A percentile compares a stretch with the other conserved stretches of the same genome.
phyloP scores from a whole-genome alignment of 179 eudicot genomes.

The Spergularia azorica region DNA sequence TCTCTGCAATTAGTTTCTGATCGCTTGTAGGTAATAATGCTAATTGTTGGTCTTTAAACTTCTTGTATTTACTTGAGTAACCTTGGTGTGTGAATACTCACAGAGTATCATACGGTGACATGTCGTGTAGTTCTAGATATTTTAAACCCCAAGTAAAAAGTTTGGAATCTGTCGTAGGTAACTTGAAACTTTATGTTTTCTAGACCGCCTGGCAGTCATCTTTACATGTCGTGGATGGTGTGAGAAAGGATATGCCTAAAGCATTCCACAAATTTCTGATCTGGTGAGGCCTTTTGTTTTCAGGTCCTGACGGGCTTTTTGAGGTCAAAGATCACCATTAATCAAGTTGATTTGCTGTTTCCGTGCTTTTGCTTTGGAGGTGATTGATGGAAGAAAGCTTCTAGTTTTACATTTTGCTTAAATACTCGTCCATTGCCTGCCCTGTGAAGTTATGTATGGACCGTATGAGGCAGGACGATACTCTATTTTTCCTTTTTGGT shows the following conservation, averaged over 20 bases:
- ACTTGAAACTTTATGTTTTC: too few species aligned
- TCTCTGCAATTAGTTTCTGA: too few species aligned
- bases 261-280: background rate
- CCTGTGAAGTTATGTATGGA: constrained; percentile 8
- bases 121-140: too few species aligned
- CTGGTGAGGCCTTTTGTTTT: constrained; percentile 15
- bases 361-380: background rate
- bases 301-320: constrained; percentile 73
- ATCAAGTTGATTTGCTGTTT: constrained; percentile 15
- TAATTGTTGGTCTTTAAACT: too few species aligned
- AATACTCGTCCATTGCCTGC: background rate
- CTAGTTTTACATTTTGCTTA: background rate
- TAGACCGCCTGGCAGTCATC: background rate
- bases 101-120: too few species aligned
- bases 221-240: background rate
- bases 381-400: background rate
- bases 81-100: too few species aligned
- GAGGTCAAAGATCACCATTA: constrained; percentile 64
- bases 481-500: constrained; percentile 19
- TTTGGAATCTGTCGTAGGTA: too few species aligned
- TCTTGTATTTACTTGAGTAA: too few species aligned
- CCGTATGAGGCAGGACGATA: constrained; percentile 16
- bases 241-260: too few species aligned
- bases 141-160: too few species aligned
- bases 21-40: too few species aligned